phyloP scores from a whole-genome alignment of 148 eudicot species.

The Selenicereus undatus region DNA sequence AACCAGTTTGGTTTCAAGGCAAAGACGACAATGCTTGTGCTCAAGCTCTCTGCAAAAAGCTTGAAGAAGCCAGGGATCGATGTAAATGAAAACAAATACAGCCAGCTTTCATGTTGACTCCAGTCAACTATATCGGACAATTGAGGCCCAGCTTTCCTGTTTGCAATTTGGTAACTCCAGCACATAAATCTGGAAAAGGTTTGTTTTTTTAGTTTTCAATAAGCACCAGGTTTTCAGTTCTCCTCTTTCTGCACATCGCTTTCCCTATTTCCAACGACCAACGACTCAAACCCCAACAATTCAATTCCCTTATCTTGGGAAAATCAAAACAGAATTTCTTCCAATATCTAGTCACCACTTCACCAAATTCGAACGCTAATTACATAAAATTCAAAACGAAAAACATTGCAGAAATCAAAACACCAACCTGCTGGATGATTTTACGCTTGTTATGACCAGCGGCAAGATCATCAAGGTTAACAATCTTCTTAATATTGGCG shows the following conservation, averaged over 20 bases:
- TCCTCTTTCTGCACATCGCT: not conserved
- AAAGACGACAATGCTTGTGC: not conserved
- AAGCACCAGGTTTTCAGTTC: not conserved
- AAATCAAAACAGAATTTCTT: not conserved
- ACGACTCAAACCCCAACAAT: not conserved
- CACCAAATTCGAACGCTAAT: not conserved
- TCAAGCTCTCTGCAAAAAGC: not conserved
- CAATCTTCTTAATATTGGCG: conserved; percentile 87
- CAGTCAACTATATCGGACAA: not conserved
- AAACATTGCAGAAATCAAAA: not conserved
- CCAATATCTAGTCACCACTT: not conserved
- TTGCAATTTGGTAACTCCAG: not conserved
- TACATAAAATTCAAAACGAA: not conserved
- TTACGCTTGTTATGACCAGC: conserved; percentile 95
- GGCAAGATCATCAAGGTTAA: conserved; percentile 95
- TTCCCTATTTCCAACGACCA: not conserved
- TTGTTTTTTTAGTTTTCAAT: not conserved
- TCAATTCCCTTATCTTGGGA: not conserved
- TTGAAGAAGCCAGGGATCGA: not conserved
- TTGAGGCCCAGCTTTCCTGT: not conserved
- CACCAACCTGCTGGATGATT: conserved; percentile 75
- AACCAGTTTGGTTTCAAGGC: not conserved
- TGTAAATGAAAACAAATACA: not conserved
- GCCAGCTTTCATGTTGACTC: not conserved
- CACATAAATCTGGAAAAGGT: not conserved